These are phyloP conservation scores for Blastobotrys ciferrii DNA, from an alignment of 1,139 yeast species.

Conservation along the genomic window DNA sequence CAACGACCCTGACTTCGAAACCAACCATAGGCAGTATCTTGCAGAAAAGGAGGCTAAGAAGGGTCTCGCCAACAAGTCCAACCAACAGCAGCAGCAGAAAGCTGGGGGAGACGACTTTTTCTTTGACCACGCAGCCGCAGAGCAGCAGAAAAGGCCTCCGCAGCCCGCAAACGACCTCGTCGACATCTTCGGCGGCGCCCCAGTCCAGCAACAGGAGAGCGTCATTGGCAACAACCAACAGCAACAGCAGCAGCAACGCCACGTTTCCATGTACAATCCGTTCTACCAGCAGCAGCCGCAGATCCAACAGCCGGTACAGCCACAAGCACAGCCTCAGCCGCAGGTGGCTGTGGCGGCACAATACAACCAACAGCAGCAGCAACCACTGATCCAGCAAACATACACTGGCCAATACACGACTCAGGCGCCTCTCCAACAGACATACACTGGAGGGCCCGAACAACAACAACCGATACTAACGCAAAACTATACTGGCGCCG, in stretches of 20 bases:
- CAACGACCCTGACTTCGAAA: conserved; percentile 80
- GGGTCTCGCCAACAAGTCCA: conserved; percentile 14
- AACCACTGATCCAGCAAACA: conserved; percentile 19
- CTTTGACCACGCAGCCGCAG: not conserved
- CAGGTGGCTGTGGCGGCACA: no score
- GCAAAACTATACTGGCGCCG: conserved; percentile 48
- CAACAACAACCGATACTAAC: conserved; percentile 19
- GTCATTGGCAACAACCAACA: conserved; percentile 11
- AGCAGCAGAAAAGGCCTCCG: conserved; percentile 7
- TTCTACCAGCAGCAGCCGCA: conserved; percentile 23
- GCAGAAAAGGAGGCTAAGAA: conserved; percentile 53
- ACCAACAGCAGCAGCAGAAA: conserved; percentile 11
- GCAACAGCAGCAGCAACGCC: conserved; percentile 5
- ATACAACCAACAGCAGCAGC: conserved; percentile 18
- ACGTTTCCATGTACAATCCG: conserved; percentile 16
- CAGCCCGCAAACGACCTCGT: conserved; percentile 13
- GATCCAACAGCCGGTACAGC: conserved; percentile 18
- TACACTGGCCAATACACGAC: conserved; percentile 13
- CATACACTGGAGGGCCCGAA: conserved; percentile 8
- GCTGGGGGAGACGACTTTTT: not conserved
- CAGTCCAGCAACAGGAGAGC: conserved; percentile 18
- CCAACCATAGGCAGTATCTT: conserved; percentile 72
- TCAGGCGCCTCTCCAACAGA: conserved; percentile 1
- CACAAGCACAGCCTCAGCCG: conserved; percentile 24
- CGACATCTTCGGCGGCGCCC: conserved; percentile 14